phyloP scores from a whole-genome alignment of 1,284 basidiomycete species.

The Rhodotorula sp. region DNA sequence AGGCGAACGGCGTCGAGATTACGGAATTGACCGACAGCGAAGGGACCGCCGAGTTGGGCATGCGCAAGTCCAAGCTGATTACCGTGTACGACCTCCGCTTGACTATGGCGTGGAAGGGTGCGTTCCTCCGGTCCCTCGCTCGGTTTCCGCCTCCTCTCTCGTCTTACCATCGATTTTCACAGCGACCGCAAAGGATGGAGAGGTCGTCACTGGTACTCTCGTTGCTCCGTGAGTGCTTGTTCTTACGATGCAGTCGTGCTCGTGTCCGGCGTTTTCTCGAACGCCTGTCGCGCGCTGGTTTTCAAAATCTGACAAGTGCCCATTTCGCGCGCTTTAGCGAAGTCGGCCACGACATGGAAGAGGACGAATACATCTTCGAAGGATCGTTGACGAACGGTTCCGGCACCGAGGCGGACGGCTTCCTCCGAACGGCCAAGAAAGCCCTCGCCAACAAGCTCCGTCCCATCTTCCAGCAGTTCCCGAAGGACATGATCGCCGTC shows the following conservation, averaged over 20 bases:
- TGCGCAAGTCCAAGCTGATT: conserved; percentile 32
- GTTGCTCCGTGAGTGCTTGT: conserved; percentile 20
- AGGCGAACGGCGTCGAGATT: conserved; percentile 33
- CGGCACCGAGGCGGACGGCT: conserved; percentile 38
- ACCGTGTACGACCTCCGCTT: conserved; percentile 45
- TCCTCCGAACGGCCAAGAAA: conserved; percentile 38
- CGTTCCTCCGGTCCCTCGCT: neutral
- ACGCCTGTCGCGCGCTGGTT: no score
- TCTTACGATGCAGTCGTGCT: no score
- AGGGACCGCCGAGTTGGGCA: conserved; percentile 43
- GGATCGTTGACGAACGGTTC: conserved; percentile 30
- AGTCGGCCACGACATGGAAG: conserved; percentile 46
- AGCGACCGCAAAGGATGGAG: conserved; percentile 12
- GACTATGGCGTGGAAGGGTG: conserved; percentile 34
- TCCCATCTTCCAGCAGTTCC: conserved; percentile 42
- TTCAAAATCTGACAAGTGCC: no score
- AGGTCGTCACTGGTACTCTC: conserved; percentile 30
- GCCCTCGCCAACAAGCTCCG: conserved; percentile 41
- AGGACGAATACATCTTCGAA: conserved; percentile 42
- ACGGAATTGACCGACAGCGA: conserved; percentile 35
- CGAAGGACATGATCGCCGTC: conserved; percentile 41
- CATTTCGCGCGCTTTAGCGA: conserved; percentile 14
- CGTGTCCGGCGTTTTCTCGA: no score
- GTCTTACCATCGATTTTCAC: neutral
- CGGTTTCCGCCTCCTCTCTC: no score